Evolutionary conservation across 1,139 yeast species (phyloP).

Genomic region (Taphrina sp.): DNA sequence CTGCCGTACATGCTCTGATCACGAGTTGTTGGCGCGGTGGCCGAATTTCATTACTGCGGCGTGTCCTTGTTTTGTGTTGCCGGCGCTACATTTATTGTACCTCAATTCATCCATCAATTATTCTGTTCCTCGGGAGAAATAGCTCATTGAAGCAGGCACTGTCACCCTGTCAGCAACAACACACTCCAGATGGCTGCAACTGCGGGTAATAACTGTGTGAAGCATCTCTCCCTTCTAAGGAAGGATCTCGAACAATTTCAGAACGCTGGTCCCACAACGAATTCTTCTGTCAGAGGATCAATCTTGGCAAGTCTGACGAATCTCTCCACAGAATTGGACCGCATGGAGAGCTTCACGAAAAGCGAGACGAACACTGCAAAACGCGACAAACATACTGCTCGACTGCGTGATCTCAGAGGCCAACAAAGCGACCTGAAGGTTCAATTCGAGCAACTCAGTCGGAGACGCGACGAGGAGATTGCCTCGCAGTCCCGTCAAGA

Average conservation of each 20-base stretch:
- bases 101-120: too few relatives aligned
- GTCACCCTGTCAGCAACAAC: too few relatives aligned
- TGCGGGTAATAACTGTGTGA: slow-evolving; percentile 27
- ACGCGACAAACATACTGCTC: slow-evolving; percentile 2
- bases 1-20: too few relatives aligned
- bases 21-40: too few relatives aligned
- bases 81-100: too few relatives aligned
- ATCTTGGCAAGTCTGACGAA: slow-evolving; percentile 18
- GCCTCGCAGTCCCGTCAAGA: slow-evolving; percentile 19
- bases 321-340: slow-evolving; percentile 4
- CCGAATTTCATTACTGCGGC: too few relatives aligned
- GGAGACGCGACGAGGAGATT: not conserved
- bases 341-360: slow-evolving; percentile 12
- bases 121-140: too few relatives aligned
- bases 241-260: slow-evolving; percentile 21
- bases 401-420: slow-evolving; percentile 7
- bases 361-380: slow-evolving; percentile 23
- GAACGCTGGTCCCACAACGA: not conserved
- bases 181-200: slow-evolving; percentile 25
- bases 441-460: not conserved
- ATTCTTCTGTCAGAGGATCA: slow-evolving; percentile 9
- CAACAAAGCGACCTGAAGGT: slow-evolving; percentile 12
- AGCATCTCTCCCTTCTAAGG: slow-evolving; percentile 17
- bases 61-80: too few relatives aligned
- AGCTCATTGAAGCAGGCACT: too few relatives aligned